Percentiles rank a stretch among this genome's conserved stretches.
These are phyloP conservation scores for Phytophthora niederhauseri DNA, from an alignment of 352 stramenopile species.

Conservation along the genomic window DNA sequence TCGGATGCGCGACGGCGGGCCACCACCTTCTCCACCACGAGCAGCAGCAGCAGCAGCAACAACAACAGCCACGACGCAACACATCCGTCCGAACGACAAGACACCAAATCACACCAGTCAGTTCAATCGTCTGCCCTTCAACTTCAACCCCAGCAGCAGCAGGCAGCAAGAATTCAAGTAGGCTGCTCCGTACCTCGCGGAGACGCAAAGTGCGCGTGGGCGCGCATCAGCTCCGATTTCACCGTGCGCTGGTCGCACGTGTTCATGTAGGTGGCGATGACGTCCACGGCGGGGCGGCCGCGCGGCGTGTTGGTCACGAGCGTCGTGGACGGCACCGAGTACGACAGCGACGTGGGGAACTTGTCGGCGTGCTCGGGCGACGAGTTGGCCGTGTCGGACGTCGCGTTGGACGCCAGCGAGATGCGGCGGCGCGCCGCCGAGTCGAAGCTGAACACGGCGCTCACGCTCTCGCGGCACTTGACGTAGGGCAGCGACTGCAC, in stretches of 20 bases:
- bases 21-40: conserved; percentile 32
- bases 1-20: conserved; percentile 50
- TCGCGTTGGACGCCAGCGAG: conserved; percentile 50
- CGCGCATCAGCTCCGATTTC: conserved; percentile 80
- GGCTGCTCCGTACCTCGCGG: conserved; percentile 54
- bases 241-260: conserved; percentile 77
- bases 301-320: conserved; percentile 70
- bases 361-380: conserved; percentile 44
- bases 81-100: conserved; percentile 33
- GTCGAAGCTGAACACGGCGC: conserved; percentile 64
- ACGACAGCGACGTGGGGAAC: conserved; percentile 65
- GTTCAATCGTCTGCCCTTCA: conserved; percentile 30
- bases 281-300: conserved; percentile 73
- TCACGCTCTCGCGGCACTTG: conserved; percentile 60
- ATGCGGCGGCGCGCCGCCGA: conserved; percentile 47
- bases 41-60: conserved; percentile 8
- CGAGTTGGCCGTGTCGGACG: conserved; percentile 43
- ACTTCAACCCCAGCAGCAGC: conserved; percentile 32
- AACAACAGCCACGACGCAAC: conserved; percentile 32
- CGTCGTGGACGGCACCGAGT: conserved; percentile 69
- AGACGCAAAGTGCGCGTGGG: conserved; percentile 75
- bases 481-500: conserved; percentile 79
- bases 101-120: conserved; percentile 37
- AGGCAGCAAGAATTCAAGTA: conserved; percentile 26
- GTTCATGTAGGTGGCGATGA: conserved; percentile 93